phyloP scores from a whole-genome alignment of 225 moss, liverwort and hornwort genomes.

The Polytrichum formosum region DNA sequence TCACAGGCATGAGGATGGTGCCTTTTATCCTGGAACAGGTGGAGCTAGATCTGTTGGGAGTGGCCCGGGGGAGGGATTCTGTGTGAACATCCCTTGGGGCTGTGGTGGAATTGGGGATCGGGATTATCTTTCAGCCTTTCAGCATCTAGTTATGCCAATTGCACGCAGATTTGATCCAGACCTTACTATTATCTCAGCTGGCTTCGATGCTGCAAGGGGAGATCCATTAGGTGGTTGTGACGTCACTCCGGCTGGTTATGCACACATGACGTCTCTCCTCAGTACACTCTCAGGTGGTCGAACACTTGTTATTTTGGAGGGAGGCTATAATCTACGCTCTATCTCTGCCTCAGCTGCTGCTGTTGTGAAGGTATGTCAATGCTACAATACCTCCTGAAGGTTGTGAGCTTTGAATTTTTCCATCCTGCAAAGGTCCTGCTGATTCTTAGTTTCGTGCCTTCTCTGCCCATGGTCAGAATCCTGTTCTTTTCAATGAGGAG shows the following conservation, averaged over 20 bases:
- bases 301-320: constrained; percentile 81
- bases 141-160: constrained; percentile 85
- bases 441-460: no score
- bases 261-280: constrained; percentile 80
- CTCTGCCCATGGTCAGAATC: no score
- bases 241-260: constrained; percentile 85
- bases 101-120: constrained; percentile 77
- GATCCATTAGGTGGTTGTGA: constrained; percentile 94
- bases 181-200: constrained; percentile 85
- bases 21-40: constrained; percentile 90
- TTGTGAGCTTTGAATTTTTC: no score
- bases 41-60: constrained; percentile 70
- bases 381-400: no score
- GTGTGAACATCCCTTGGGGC: constrained; percentile 92
- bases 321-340: constrained; percentile 95
- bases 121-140: constrained; percentile 87
- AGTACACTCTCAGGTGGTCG: constrained; percentile 66
- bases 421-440: no score
- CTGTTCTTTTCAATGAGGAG: no score
- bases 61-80: constrained; percentile 77
- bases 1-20: constrained; percentile 77
- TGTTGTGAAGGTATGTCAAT: constrained; percentile 69
- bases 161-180: constrained; percentile 79
- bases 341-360: constrained; percentile 89
- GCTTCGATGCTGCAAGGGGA: constrained; percentile 96